Evolutionary conservation across 805 yeast genomes (phyloP).

Genomic region (Nakazawaea pomicola): DNA sequence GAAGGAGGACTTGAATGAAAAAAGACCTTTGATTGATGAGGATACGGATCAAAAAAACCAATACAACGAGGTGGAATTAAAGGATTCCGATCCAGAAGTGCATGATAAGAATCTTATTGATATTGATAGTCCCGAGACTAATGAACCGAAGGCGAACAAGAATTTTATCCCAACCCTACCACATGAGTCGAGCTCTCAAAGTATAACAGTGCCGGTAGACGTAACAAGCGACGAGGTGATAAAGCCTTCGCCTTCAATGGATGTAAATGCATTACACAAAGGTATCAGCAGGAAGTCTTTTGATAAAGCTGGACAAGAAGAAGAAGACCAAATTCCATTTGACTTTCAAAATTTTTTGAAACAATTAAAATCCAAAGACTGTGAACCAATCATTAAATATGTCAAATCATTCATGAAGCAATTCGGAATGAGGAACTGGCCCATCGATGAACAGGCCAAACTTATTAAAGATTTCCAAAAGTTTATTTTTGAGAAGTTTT

Average conservation of each 20-base stretch:
- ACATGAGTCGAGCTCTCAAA: background rate
- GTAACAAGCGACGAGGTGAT: background rate
- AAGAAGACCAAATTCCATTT: constrained; percentile 34
- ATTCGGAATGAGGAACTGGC: constrained; percentile 66
- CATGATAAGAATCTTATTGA: too few species aligned
- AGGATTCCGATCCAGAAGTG: background rate
- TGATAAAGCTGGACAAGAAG: background rate
- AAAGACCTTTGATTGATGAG: background rate
- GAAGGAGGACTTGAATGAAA: constrained; percentile 1
- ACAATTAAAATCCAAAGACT: constrained; percentile 65
- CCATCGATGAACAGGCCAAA: constrained; percentile 72
- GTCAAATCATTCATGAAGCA: constrained; percentile 78
- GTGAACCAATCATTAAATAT: constrained; percentile 87
- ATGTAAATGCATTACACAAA: background rate
- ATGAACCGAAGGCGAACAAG: too few species aligned
- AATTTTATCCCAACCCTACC: background rate
- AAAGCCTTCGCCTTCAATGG: background rate
- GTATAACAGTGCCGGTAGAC: background rate
- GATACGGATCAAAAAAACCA: too few species aligned
- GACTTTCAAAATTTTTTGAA: constrained; percentile 80
- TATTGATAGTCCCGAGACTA: too few species aligned
- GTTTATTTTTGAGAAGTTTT: constrained; percentile 56
- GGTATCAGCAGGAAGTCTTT: too few species aligned
- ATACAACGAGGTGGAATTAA: background rate
- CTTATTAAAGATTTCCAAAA: constrained; percentile 70